phyloP scores from a whole-genome alignment of 2,329 filamentous ascomycete genomes.

The Colletotrichum australisinense region DNA sequence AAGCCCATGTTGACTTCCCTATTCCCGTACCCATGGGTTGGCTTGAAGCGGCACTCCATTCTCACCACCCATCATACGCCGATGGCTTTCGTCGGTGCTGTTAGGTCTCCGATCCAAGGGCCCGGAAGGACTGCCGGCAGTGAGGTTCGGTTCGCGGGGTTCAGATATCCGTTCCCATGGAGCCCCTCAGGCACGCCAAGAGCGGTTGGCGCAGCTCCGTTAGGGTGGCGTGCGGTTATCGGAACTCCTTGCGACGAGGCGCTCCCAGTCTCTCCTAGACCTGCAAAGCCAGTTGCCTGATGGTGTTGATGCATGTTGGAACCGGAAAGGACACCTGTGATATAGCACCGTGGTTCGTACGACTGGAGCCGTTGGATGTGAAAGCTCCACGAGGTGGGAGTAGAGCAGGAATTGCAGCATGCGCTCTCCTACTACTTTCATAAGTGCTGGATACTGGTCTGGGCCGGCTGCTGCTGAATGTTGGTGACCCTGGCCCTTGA shows the following conservation, averaged over 20 bases:
- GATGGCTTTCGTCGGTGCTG: conserved; percentile 7
- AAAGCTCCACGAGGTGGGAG: neutral
- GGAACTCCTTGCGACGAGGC: neutral
- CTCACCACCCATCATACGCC: neutral
- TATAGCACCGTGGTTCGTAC: neutral
- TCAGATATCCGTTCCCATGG: neutral
- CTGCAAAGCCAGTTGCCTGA: conserved; percentile 2
- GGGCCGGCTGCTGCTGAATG: conserved; percentile 6
- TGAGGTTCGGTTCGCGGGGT: conserved; percentile 14
- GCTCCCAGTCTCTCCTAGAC: neutral
- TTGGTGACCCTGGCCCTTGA: conserved; percentile 28
- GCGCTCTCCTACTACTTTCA: conserved; percentile 10
- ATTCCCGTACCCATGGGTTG: conserved; percentile 9
- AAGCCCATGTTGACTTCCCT: neutral
- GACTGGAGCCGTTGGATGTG: neutral
- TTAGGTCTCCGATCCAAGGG: conserved; percentile 6
- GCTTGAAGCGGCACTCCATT: neutral
- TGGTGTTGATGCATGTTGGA: neutral
- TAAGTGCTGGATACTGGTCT: conserved; percentile 9
- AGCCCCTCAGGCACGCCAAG: neutral
- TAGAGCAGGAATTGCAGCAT: neutral
- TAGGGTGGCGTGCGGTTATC: neutral
- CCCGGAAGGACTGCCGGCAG: conserved; percentile 14
- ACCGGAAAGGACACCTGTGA: neutral
- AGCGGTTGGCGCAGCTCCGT: neutral